phyloP scores from a whole-genome alignment of 2,329 filamentous ascomycete genomes.

The Xylariaceae sp. region DNA sequence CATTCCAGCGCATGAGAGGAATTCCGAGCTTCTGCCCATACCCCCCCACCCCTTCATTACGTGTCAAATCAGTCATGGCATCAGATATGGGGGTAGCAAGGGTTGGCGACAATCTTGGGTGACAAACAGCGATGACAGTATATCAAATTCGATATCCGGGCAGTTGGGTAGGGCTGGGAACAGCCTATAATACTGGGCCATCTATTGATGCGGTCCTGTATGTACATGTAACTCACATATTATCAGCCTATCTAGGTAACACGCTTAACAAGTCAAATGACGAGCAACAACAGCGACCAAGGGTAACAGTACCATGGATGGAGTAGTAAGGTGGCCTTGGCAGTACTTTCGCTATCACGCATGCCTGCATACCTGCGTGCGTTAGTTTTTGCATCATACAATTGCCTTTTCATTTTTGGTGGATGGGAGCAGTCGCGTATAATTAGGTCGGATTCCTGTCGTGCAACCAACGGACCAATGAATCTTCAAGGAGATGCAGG shows the following conservation, averaged over 20 bases:
- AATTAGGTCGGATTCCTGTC: neutral
- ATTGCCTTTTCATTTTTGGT: constrained; percentile 6
- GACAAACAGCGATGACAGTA: neutral
- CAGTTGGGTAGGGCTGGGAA: constrained; percentile 17
- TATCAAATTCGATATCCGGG: constrained; percentile 11
- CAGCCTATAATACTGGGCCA: neutral
- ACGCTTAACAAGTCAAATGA: constrained; percentile 8
- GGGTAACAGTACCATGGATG: neutral
- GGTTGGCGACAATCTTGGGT: neutral
- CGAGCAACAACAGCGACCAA: constrained; percentile 2
- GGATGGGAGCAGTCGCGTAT: neutral
- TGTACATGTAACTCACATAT: constrained; percentile 7
- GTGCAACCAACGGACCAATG: constrained; percentile 6
- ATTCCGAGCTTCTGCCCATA: neutral
- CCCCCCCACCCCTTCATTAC: no score
- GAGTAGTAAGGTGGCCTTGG: neutral
- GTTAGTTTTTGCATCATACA: constrained; percentile 15
- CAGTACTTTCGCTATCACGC: neutral
- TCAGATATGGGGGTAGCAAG: neutral
- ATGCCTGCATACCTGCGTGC: neutral
- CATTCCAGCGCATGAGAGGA: neutral
- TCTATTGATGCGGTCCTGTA: no score
- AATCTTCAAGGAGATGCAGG: neutral
- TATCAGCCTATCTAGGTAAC: neutral
- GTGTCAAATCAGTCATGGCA: no score